phyloP scores from a whole-genome alignment of 2,329 filamentous ascomycete genomes.

The Penicillium sp. region DNA sequence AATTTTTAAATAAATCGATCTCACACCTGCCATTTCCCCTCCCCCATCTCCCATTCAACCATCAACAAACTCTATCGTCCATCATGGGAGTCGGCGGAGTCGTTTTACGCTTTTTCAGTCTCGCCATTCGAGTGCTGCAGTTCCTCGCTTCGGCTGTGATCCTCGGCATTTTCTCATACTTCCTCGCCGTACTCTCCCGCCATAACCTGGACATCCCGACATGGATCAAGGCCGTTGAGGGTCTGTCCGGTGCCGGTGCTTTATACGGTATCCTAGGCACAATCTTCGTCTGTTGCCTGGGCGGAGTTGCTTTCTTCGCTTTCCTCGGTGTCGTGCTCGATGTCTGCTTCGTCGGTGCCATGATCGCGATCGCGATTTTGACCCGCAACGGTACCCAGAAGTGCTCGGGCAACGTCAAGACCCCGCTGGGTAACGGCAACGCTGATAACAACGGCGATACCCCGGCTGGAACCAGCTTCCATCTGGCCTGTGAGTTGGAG shows the following conservation, averaged over 20 bases:
- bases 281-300: slow-evolving; percentile 78
- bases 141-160: slow-evolving; percentile 75
- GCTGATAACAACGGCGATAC: slow-evolving; percentile 52
- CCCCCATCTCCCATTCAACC: background rate
- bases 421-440: slow-evolving; percentile 71
- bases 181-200: slow-evolving; percentile 73
- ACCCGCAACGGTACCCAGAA: slow-evolving; percentile 71
- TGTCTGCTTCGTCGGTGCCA: slow-evolving; percentile 74
- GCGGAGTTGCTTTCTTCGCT: slow-evolving; percentile 75
- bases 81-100: slow-evolving; percentile 66
- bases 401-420: slow-evolving; percentile 70
- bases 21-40: background rate
- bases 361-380: slow-evolving; percentile 80
- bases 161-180: slow-evolving; percentile 82
- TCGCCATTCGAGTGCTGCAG: slow-evolving; percentile 74
- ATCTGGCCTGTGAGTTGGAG: slow-evolving; percentile 76
- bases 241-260: slow-evolving; percentile 75
- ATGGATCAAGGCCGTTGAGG: slow-evolving; percentile 75
- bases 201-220: slow-evolving; percentile 67
- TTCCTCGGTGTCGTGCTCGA: slow-evolving; percentile 77
- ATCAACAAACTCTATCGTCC: slow-evolving; percentile 14
- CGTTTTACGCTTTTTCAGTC: slow-evolving; percentile 72
- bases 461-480: slow-evolving; percentile 55
- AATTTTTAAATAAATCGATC: slow-evolving; percentile 6
- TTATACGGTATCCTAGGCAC: slow-evolving; percentile 77